phyloP scores from a whole-genome alignment of 306 rosid species.

The Gleditsia sinensis region DNA sequence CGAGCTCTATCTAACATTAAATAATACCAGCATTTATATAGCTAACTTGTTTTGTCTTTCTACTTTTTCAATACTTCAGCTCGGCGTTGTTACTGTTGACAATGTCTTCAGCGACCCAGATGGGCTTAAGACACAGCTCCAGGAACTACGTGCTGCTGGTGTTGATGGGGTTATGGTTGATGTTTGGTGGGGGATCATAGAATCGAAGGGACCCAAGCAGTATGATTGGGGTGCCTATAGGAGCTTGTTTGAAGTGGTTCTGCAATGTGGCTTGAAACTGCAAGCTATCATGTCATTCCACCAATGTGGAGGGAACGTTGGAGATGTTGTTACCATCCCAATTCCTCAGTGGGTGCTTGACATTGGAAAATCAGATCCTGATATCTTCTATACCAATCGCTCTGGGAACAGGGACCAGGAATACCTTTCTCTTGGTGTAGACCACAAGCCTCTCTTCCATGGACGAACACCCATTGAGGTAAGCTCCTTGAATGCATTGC shows the following conservation, averaged over 20 bases:
- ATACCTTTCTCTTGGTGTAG: slow-evolving; percentile 77
- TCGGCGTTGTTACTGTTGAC: slow-evolving; percentile 58
- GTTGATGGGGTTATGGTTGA: slow-evolving; percentile 89
- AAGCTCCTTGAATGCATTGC: background rate
- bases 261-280: slow-evolving; percentile 63
- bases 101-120: slow-evolving; percentile 59
- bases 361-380: slow-evolving; percentile 68
- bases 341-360: slow-evolving; percentile 72
- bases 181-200: slow-evolving; percentile 95
- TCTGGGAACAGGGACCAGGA: slow-evolving; percentile 61
- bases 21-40: too few species aligned
- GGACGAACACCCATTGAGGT: slow-evolving; percentile 82
- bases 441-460: slow-evolving; percentile 53
- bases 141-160: slow-evolving; percentile 53
- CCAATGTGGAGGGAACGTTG: slow-evolving; percentile 89
- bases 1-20: too few species aligned
- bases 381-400: slow-evolving; percentile 71
- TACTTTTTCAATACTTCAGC: slow-evolving; percentile 36
- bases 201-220: slow-evolving; percentile 63
- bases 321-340: slow-evolving; percentile 71
- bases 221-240: slow-evolving; percentile 74
- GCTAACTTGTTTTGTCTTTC: background rate
- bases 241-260: slow-evolving; percentile 65
- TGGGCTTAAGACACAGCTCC: slow-evolving; percentile 48
- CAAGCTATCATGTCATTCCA: slow-evolving; percentile 89